Base-by-base conservation (phyloP, 1,284 basidiomycete species). In the Xerocomus nothofagi region DNA sequence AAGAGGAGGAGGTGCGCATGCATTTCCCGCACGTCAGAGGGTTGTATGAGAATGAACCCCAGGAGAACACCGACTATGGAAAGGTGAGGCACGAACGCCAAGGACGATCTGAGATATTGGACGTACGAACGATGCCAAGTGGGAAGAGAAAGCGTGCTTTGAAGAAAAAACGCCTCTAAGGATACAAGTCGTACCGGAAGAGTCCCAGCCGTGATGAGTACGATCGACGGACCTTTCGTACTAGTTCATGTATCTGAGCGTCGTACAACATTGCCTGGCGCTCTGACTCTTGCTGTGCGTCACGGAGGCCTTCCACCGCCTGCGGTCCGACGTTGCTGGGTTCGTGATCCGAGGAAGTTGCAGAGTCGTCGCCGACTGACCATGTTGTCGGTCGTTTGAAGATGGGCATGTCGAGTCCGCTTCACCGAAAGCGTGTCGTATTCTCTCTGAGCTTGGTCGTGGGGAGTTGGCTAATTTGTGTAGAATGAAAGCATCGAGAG, bases 21-120 rank as follows among this genome's bases (percentile, higher is more conserved):
- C 49, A 82, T 73, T 44, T 76, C 75, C 44, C 81, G 78, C 11
- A 88, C 74, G 62, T 84, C 80, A 51, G 74, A 67, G 4, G 81
- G 82, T 53, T 85, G 78, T 39, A 87, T 76, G 51, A 86, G 73
- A 11, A 75, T 66, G 51, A 85, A 76, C 26, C 80, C 85, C 7
- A 87, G 60, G 27, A 83, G 58, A n/a, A 78, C 70, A 14, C 87
- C 86, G 42, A 86, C 88, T 90, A 53, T 2, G n/a, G 26, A 21
- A n/a, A 2, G 18, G 5, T 63, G 20, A 62, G 36, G 20, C 17
- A 33, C 1, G 20, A 15, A 33, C 1, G 24, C 9, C 14, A 24
- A 7, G 42, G 2, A 38, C 7, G 3, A 24, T 23, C 8, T n/a
- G 8, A 6, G 29, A 10, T 2, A n/a, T 9, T 15, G 15, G 20